A percentile compares a stretch with the other conserved stretches of the same genome.
Evolutionary conservation across 495 filamentous ascomycete genomes (phyloP).

Genomic region (Thozetella sp.): DNA sequence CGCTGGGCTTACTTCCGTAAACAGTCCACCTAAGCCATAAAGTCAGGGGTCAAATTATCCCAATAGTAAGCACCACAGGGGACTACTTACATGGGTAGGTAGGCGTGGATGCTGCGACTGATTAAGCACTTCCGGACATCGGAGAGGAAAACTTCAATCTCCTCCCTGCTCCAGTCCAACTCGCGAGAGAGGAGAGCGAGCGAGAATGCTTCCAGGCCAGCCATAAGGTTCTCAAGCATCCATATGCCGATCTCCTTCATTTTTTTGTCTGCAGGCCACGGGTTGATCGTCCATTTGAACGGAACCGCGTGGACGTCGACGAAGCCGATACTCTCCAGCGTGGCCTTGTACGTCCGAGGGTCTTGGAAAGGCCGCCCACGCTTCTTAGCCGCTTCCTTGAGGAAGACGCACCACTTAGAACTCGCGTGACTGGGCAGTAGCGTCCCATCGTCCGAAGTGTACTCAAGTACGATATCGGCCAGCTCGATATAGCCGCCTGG

Average conservation of each 20-base stretch:
- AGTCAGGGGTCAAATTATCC: neutral
- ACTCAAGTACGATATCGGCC: neutral
- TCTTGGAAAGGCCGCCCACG: neutral
- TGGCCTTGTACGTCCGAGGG: neutral
- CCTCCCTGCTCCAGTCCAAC: neutral
- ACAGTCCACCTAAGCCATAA: neutral
- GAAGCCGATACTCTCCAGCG: neutral
- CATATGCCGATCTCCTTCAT: neutral
- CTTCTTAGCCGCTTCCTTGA: neutral
- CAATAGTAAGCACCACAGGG: neutral
- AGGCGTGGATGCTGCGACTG: neutral
- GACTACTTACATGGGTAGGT: neutral
- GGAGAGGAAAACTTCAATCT: neutral
- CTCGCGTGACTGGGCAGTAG: neutral
- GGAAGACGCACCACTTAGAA: neutral
- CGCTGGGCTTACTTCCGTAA: neutral
- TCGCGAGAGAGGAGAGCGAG: neutral
- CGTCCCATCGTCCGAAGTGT: neutral
- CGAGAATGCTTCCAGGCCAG: neutral
- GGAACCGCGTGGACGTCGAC: neutral
- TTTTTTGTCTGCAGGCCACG: neutral
- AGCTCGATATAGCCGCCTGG: neutral
- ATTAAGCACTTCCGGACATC: neutral
- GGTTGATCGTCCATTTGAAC: neutral
- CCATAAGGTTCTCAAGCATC: neutral